Evolutionary conservation across 352 stramenopile genomes (phyloP), one percentile per base, ranked within the genome.

Genomic region (Elongisporangium undulatum): DNA sequence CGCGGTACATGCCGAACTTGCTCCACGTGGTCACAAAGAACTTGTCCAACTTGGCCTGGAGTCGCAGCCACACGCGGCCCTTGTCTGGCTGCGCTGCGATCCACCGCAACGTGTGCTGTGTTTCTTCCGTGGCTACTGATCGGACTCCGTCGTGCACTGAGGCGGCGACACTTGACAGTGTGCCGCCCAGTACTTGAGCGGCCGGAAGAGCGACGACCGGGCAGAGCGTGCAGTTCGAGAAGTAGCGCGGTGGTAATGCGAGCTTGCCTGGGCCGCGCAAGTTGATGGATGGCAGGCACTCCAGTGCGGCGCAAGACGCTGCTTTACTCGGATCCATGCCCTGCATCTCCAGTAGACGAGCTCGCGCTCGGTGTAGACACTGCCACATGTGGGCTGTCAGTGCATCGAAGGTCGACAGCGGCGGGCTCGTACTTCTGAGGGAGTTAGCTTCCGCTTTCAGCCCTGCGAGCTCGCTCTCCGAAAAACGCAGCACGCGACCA

Each of bases 1-100:
- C 60, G 34, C 23, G 29, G 45, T 71, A 71, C 64, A 71, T 67
- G 16, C 59, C 60, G 22, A 71, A 71, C 56, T 71, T 71, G 55
- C 50, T 71, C 64, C 64, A 71, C 50, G 66, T 54, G 13, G 58
- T 71, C 55, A 71, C 45, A 45, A 64, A 52, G 3, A 71, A 29
- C 4, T 59, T 59, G 4, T 50, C 64, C 57, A 63, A 48, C 12
- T 65, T 49, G 49, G 61, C 59, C 26, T 38, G 54, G 53, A 64
- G 67, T 15, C 52, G 19, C 49, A 71, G 54, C 34, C 19, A 53
- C 16, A 67, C 51, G 1, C 64, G 64, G 10, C 57, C 24, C 12
- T 71, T 71, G 51, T 71, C 45, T 2, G 64, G 55, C 34, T 71
- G 64, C 0, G 55, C 64, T 26, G 59, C 45, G 10, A 71, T 54